Evolutionary conservation across 2,329 filamentous ascomycete species (phyloP).

Genomic region (Pseudogymnoascus sp.): DNA sequence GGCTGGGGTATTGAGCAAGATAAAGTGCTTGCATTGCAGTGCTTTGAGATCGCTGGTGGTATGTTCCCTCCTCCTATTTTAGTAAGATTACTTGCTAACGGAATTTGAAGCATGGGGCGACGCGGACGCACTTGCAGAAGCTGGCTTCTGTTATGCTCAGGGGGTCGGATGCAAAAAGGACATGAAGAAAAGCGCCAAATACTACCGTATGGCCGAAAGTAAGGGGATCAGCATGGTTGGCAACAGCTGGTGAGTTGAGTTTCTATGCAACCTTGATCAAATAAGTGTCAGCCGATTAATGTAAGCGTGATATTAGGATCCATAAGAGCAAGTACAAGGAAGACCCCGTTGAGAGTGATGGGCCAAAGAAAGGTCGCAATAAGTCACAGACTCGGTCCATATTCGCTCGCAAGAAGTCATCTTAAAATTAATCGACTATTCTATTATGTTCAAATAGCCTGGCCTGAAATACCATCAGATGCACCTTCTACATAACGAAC

Average conservation of each 20-base stretch:
- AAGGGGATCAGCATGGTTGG: constrained; percentile 97
- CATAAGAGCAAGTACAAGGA: constrained; percentile 92
- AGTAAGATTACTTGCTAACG: constrained; percentile 16
- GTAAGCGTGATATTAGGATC: constrained; percentile 55
- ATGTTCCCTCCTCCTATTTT: constrained; percentile 32
- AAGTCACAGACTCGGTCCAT: constrained; percentile 71
- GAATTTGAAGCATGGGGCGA: constrained; percentile 70
- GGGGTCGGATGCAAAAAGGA: constrained; percentile 94
- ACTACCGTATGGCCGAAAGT: constrained; percentile 83
- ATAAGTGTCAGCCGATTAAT: constrained; percentile 15
- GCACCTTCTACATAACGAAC: neutral
- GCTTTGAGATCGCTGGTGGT: constrained; percentile 92
- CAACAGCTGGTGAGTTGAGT: constrained; percentile 86
- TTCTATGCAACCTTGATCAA: neutral
- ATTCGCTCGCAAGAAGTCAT: constrained; percentile 45
- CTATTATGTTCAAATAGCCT: neutral
- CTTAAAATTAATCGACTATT: neutral
- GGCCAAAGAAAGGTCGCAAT: constrained; percentile 58
- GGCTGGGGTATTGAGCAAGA: constrained; percentile 97
- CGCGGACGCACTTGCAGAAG: constrained; percentile 85
- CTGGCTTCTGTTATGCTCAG: constrained; percentile 92
- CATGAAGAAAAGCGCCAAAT: constrained; percentile 83
- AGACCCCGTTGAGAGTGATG: constrained; percentile 34
- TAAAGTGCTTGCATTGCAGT: constrained; percentile 76
- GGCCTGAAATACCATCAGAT: neutral